Evolutionary conservation across 2,329 filamentous ascomycete species (phyloP), one percentile per base, ranked within the genome.

Genomic region (Cercospora nicotianae): DNA sequence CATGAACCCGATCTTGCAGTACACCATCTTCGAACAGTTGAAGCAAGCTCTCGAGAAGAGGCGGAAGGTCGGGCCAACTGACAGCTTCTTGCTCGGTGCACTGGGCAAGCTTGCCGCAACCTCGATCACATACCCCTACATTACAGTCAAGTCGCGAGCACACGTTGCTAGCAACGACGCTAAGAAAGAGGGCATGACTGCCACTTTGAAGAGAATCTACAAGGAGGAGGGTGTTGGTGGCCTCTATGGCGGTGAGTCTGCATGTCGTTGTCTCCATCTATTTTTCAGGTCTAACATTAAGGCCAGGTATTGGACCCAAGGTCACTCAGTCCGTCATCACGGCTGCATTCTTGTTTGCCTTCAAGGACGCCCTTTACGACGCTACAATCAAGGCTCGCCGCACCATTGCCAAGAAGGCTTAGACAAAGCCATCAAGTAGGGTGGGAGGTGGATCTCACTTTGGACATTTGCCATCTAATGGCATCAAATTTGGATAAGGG

Each of bases 11-110:
- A 99, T 99, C 73, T 84, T 99, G 72, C 95, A 99, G 83, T 99
- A 99, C 82, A 99, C 95, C 16, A 91, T 99, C 65, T 99, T 98
- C 76, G 95, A 99, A 85, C 94, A 99, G 84, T 84, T 98, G 83
- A 98, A 97, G 87, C 97, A 98, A 79, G 76, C 86, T 28, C 82
- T 97, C 66, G 94, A 97, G 87, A 91, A 87, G 79, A 86, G 86
- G 78, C 84, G 85, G 61, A 89, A 90, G 74, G 87, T 98, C 66
- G 96, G 92, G 0, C 93, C 94, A 1, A 90, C 88, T 65, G 88
- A 96, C 73, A 93, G 93, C 60, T 99, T 99, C 80, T 87, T 95
- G 77, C 85, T 99, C 2, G 95, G 95, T 70, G 95, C 95, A 1
- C 78, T 98, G 33, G 94, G 95, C 80, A 99, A 99, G 86, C 86